phyloP scores from a whole-genome alignment of 495 filamentous ascomycete genomes.

The Xylaria venustula region DNA sequence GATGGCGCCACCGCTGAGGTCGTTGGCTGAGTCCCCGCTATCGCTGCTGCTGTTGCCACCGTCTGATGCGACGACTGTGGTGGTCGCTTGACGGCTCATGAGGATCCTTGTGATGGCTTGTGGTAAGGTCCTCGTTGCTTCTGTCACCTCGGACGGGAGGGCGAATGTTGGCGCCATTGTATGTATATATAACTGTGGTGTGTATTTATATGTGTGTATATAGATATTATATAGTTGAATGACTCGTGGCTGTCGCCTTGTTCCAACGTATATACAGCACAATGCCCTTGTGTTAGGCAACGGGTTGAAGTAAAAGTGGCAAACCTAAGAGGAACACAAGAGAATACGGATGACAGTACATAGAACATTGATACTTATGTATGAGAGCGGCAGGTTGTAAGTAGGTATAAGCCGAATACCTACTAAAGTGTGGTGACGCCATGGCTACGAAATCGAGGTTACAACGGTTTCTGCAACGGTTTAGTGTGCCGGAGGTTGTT shows the following conservation, averaged over 20 bases:
- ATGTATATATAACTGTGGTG: not conserved
- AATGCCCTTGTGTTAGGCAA: too few species aligned
- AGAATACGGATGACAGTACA: not conserved
- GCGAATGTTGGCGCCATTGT: conserved; percentile 22
- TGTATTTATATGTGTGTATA: not conserved
- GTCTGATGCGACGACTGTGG: conserved; percentile 19
- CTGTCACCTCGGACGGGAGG: not conserved
- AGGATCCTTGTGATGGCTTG: conserved; percentile 20
- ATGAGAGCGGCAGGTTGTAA: not conserved
- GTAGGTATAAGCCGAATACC: too few species aligned
- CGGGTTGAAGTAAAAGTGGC: too few species aligned
- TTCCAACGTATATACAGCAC: too few species aligned
- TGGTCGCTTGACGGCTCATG: conserved; percentile 21
- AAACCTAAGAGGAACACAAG: not conserved
- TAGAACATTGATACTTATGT: not conserved
- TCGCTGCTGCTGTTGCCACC: not conserved
- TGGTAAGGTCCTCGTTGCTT: conserved; percentile 21
- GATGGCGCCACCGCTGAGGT: conserved; percentile 53
- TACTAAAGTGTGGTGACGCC: conserved; percentile 8
- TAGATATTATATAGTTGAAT: too few species aligned
- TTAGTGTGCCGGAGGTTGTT: not conserved
- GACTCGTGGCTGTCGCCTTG: too few species aligned
- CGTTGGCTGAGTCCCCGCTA: conserved; percentile 12
- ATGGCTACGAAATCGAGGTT: not conserved
- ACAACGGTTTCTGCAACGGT: not conserved